Evolutionary conservation across 805 yeast species (phyloP), one percentile per base, ranked within the genome.

Genomic region (Candida boleticola): DNA sequence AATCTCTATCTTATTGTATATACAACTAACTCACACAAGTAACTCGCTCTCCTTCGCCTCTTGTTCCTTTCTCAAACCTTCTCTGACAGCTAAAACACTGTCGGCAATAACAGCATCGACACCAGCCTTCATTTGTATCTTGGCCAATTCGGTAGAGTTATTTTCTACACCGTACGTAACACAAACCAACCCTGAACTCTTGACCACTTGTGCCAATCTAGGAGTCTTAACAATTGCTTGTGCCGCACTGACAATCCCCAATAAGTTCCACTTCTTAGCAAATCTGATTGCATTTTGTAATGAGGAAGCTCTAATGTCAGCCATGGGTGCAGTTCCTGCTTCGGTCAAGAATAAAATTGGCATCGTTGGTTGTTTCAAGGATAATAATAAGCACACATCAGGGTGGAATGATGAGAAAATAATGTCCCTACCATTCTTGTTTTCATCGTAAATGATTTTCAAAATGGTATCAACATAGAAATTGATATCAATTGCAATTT

Each of bases 81-180:
- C 84, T 57, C 96, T 74, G n/a, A 90, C 95, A 0, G 96, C 97
- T 55, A 90, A 71, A 1, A 92, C 98, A 42, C 88, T 83, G 63
- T 92, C 98, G 3, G 88, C 97, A 64, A 92, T 92, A n/a, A 92
- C 97, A 0, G 99, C 99, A 71, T 92, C 98, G 10, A 92, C 96
- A 6, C 98, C 98, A 3, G 95, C 90, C 48, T 80, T 81, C 83
- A 92, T 83, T 63, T 92, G 97, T 43, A 85, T 68, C 51, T 80
- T 82, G 22, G 95, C 89, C 47, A 82, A 81, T 43, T 79, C 89
- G 0, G 97, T 96, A 27, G 80, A 81, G 54, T 92, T 92, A 61
- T 92, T 92, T 58, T 77, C 74, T 1, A 77, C 74, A 22, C 98
- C 98, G 54, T 92, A 92, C 0, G 97, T 87, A 43, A 92, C 92